These are phyloP conservation scores for Aspergillus ostianus DNA, from an alignment of 495 filamentous ascomycete genomes.

Conservation along the genomic window DNA sequence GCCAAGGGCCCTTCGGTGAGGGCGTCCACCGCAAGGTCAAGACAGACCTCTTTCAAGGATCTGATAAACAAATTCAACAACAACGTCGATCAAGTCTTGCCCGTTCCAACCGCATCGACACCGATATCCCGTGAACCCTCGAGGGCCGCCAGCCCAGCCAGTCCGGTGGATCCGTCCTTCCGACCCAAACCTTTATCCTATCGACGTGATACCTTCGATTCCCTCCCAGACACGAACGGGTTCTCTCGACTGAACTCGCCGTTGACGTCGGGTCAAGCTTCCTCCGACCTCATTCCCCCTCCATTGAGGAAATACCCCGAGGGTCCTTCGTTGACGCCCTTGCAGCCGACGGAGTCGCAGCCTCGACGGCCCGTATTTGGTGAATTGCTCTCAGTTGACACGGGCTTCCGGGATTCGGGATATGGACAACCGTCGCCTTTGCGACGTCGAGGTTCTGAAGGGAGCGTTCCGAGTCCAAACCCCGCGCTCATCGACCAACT, in stretches of 20 bases:
- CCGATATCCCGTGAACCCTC: constrained; percentile 33
- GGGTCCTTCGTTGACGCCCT: constrained; percentile 3
- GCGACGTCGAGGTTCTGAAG: constrained; percentile 53
- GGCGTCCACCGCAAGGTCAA: constrained; percentile 28
- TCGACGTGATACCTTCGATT: constrained; percentile 26
- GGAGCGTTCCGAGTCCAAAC: constrained; percentile 51
- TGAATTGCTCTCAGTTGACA: constrained; percentile 45
- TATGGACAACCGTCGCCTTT: constrained; percentile 40
- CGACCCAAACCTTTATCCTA: constrained; percentile 31
- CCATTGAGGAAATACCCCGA: constrained; percentile 2
- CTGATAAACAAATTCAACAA: constrained; percentile 63
- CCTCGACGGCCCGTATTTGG: constrained; percentile 50
- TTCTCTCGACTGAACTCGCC: constrained; percentile 16
- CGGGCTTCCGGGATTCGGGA: constrained; percentile 34
- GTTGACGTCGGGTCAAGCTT: constrained; percentile 1
- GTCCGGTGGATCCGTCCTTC: constrained; percentile 26
- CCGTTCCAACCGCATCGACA: constrained; percentile 33
- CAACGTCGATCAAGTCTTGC: constrained; percentile 51
- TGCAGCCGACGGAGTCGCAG: constrained; percentile 16
- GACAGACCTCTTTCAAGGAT: constrained; percentile 58
- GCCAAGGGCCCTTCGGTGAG: constrained; percentile 16
- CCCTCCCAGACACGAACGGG: constrained; percentile 6
- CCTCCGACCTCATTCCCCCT: constrained; percentile 10
- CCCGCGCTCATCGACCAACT: constrained; percentile 47
- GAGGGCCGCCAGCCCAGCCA: constrained; percentile 31